Base-by-base conservation (phyloP, 805 yeast species). In the Zygosaccharomyces pseudorouxii region DNA sequence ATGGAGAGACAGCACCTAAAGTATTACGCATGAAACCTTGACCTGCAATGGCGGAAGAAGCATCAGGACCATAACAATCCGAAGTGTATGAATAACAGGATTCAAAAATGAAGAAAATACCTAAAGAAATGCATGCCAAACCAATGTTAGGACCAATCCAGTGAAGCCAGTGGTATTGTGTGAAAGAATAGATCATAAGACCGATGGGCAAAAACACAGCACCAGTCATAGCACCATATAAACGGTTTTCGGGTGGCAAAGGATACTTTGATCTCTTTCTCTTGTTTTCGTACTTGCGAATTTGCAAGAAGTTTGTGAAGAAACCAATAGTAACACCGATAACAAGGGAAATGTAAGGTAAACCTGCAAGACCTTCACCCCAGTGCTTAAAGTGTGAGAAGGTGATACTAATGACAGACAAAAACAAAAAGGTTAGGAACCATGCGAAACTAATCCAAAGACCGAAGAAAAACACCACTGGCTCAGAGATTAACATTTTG, bases 131-230 rank as follows among this genome's bases (percentile, higher is more conserved):
- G 30, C 43, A 39, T 12, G 30, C 43, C 16, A 39, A 39, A 3
- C 43, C 43, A 4, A 39, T 19, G 22, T 22, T 39, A n/a, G 43
- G 43, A 8, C 43, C 43, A n/a, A 39, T 39, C 43, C 43, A 39
- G 19, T 39, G 43, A 5, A 39, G 10, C 22, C 22, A 14, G 5
- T 19, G 31, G 30, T 39, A 39, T 27, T 39, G 43, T 3, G 43
- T 39, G 22, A 39, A 39, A 28, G 30, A 22, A 12, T 39, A 39
- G 14, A 39, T 39, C 14, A 39, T 8, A 12, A 39, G 35, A 18
- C 43, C 43, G 27, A 39, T n/a, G 2, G 43, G 43, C 22, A 39
- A 39, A 16, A 39, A 39, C 30, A 39, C 19, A 20, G 33, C 43
- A 25, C 43, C 43, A 10, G 30, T 18, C 43, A 39, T 39, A 8